phyloP scores from a whole-genome alignment of 2,329 filamentous ascomycete species.

The Orbilia brochopaga region DNA sequence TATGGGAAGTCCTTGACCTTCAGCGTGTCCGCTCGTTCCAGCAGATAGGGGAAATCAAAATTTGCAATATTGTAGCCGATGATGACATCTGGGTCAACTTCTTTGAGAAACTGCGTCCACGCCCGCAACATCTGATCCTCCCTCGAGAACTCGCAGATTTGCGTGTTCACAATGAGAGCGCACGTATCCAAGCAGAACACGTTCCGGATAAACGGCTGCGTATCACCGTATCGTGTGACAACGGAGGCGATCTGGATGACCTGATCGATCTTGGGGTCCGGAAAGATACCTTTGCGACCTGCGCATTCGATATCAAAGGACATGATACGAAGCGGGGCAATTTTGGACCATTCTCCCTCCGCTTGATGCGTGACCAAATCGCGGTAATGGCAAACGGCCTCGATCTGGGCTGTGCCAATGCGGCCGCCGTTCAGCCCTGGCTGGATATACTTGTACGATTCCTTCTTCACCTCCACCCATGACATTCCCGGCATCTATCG shows the following conservation, averaged over 20 bases:
- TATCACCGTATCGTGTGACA: conserved; percentile 91
- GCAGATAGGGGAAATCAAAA: conserved; percentile 96
- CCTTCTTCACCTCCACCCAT: conserved; percentile 79
- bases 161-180: conserved; percentile 90
- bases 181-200: conserved; percentile 95
- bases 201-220: conserved; percentile 92
- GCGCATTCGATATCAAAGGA: conserved; percentile 99
- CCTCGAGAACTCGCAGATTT: conserved; percentile 79
- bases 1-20: conserved; percentile 81
- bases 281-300: conserved; percentile 95
- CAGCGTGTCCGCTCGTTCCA: conserved; percentile 84
- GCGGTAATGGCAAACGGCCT: conserved; percentile 80
- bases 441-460: conserved; percentile 73
- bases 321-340: conserved; percentile 88
- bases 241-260: conserved; percentile 98
- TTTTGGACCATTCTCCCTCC: conserved; percentile 95
- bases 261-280: conserved; percentile 86
- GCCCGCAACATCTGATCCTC: conserved; percentile 90
- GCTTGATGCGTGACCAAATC: conserved; percentile 86
- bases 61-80: conserved; percentile 99
- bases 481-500: conserved; percentile 86
- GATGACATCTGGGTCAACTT: conserved; percentile 94
- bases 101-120: conserved; percentile 88
- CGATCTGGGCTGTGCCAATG: conserved; percentile 95
- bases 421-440: conserved; percentile 62